These are phyloP conservation scores for Populus tremula DNA, from an alignment of 345 rosid species.

Conservation along the genomic window DNA sequence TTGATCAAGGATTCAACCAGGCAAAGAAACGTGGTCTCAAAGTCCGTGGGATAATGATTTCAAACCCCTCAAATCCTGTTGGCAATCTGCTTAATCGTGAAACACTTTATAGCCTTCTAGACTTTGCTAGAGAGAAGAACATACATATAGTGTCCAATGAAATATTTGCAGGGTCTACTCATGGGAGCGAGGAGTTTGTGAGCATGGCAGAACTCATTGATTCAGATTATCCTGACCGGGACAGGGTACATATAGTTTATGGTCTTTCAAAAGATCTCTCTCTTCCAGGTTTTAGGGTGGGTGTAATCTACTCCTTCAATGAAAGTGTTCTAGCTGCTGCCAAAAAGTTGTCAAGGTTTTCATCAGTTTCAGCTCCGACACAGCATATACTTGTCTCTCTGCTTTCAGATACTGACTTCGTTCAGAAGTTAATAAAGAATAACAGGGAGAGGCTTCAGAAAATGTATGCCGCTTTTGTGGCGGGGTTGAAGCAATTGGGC, in stretches of 20 bases:
- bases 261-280: constrained; percentile 70
- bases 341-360: constrained; percentile 61
- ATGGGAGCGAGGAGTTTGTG: constrained; percentile 60
- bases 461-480: constrained; percentile 35
- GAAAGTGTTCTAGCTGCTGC: constrained; percentile 58
- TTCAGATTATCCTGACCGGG: constrained; percentile 54
- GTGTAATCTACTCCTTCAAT: constrained; percentile 66
- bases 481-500: constrained; percentile 63
- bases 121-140: constrained; percentile 87
- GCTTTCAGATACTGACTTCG: constrained; percentile 52
- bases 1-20: constrained; percentile 78
- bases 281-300: constrained; percentile 58
- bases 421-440: constrained; percentile 40
- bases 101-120: constrained; percentile 61
- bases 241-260: constrained; percentile 76
- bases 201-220: constrained; percentile 73
- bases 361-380: constrained; percentile 66
- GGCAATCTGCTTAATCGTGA: constrained; percentile 58
- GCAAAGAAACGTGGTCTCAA: constrained; percentile 85
- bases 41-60: constrained; percentile 71
- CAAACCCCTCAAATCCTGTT: constrained; percentile 79
- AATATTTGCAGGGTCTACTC: constrained; percentile 59
- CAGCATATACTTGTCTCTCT: constrained; percentile 60
- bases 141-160: constrained; percentile 79
- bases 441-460: constrained; percentile 52